Base-by-base conservation (phyloP, 2,329 filamentous ascomycete genomes). In the Podosphaera xanthii region DNA sequence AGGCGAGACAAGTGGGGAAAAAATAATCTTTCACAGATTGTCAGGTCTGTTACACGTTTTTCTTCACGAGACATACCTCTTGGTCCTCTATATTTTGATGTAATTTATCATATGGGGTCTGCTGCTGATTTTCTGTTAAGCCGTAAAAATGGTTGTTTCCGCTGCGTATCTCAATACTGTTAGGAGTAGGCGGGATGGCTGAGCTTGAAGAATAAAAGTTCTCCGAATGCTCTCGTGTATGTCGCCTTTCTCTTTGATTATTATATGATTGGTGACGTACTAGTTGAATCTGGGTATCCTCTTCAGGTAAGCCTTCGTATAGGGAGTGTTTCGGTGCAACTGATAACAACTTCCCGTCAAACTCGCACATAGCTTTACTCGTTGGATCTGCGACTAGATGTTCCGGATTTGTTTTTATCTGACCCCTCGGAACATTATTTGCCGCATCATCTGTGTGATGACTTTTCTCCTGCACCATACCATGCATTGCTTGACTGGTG, bases 1-100 rank as follows among this genome's bases (percentile, higher is more conserved):
- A n/a, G 87, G 87, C 22, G 87, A 90, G 9, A 87, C 86, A 36
- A 91, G 76, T 0, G 87, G 87, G 2, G 86, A 91, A 67, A 90
- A 90, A 8, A 82, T 76, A 78, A 87, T 81, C 80, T 84, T 66
- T 35, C 31, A 57, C 49, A 14, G 12, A 30, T 40, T 62, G 9
- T 58, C 6, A 46, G 38, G 30, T 22, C 36, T 44, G 40, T 9
- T 9, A 35, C 36, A 30, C n/a, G 55, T 35, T 33, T 44, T 42
- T 38, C 4, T 8, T 10, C 31, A 33, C 36, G n/a, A 58, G n/a
- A 72, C 77, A 67, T 69, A 79, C 78, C 69, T 83, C 84, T 70
- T 83, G 78, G 59, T 87, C 82, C 65, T 86, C 84, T 63, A 81
- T 71, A 64, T 79, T 75, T 65, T 82, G 79, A 66, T 82, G 64